Evolutionary conservation across 2,329 filamentous ascomycete genomes (phyloP), one percentile per base, ranked within the genome.

Genomic region (Trichoderma sp.): DNA sequence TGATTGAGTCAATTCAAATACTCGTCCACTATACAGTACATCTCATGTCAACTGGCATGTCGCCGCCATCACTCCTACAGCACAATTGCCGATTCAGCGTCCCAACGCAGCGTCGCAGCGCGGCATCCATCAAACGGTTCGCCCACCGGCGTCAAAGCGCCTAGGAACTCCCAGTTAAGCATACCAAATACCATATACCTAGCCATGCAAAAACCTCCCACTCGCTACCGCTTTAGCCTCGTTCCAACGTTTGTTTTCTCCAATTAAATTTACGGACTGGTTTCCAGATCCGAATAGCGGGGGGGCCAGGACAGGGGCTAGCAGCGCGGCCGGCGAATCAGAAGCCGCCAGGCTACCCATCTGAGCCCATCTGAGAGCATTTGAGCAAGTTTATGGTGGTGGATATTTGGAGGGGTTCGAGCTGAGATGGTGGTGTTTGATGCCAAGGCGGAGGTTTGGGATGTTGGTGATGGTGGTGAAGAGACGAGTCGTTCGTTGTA

Each of bases 371-470:
- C 53, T 80, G 78, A 79, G 78, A 74, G 71, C 76, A 71, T 80
- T 80, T 80, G 78, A 80, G 78, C 78, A 80, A 80, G 78, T 80
- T 80, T 78, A 70, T 70, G 16, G 27, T 24, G 70, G 37, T 47
- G 58, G 56, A 21, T 33, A 33, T n/a, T 13, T 13, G 29, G 47
- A n/a, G 47, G 8, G n/a, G 16, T 43, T 49, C 21, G 47, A 49
- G 47, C 47, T 49, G 43, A 27, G 24, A 53, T 29, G 53, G 31
- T 10, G 16, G 14, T 31, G 53, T 56, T 56, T 47, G 58, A 47
- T 10, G 14, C 16, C 31, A 37, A 60, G 43, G 58, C 27, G 53
- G 31, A 29, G 53, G 31, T 56, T 56, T 16, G 11, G 37, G 33
- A 16, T 55, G 14, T 29, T 19, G 27, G 24, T 13, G 52, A 55